These are phyloP conservation scores for Fusarium solani-melongenae DNA, from an alignment of 2,329 filamentous ascomycete species.

Conservation along the genomic window DNA sequence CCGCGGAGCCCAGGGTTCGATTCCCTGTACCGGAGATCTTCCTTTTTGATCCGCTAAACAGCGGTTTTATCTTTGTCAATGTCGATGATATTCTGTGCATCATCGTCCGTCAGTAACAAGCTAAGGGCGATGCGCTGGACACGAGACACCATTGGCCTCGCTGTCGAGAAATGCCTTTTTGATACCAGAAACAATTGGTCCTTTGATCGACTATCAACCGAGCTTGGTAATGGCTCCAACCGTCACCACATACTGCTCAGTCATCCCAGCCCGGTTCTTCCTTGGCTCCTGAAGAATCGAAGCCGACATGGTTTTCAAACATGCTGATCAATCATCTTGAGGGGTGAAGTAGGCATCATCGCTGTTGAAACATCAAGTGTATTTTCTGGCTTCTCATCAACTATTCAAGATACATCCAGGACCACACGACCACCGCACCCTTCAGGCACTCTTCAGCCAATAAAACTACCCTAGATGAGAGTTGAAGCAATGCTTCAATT, in stretches of 20 bases:
- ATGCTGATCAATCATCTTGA: too few species aligned
- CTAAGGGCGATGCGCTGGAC: neutral
- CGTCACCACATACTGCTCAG: neutral
- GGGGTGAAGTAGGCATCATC: neutral
- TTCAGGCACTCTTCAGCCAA: neutral
- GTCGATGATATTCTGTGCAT: neutral
- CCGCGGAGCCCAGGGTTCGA: constrained; percentile 2
- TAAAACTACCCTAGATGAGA: neutral
- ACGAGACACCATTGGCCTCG: neutral
- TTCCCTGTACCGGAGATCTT: neutral
- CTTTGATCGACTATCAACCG: neutral
- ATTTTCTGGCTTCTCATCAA: neutral
- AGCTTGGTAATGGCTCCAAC: neutral
- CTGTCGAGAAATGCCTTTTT: neutral
- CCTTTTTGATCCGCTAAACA: neutral
- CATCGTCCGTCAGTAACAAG: neutral
- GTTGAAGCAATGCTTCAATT: neutral
- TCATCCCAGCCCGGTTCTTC: neutral
- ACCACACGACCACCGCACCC: neutral
- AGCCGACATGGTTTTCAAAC: neutral
- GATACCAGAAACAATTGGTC: neutral
- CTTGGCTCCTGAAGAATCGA: neutral
- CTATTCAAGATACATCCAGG: neutral
- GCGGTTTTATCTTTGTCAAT: neutral
- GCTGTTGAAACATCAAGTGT: neutral